Evolutionary conservation across 176 grass and related monocot genomes (phyloP).

Genomic region (Eremochloa ophiuroides): DNA sequence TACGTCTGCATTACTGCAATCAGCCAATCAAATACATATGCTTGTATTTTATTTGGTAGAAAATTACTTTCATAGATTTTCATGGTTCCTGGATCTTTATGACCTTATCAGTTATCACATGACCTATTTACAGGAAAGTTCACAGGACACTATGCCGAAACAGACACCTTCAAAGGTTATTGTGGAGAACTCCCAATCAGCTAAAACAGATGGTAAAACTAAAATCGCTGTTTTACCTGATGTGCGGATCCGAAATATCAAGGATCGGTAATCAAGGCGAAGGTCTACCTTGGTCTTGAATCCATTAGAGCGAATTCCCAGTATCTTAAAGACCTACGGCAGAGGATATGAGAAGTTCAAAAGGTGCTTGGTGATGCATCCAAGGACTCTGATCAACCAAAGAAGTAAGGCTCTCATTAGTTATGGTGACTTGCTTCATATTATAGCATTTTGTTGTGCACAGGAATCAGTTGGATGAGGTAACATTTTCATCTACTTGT

Average conservation of each 20-base stretch:
- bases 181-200: background rate
- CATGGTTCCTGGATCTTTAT: background rate
- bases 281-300: constrained; percentile 77
- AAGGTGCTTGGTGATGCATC: constrained; percentile 77
- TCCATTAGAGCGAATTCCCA: constrained; percentile 58
- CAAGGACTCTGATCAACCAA: constrained; percentile 78
- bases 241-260: constrained; percentile 63
- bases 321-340: constrained; percentile 65
- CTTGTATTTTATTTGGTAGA: background rate
- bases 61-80: background rate
- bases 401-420: constrained; percentile 43
- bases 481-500: constrained; percentile 36
- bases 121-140: constrained; percentile 32
- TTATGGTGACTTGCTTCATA: constrained; percentile 3
- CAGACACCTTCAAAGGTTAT: constrained; percentile 21
- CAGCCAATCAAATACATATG: background rate
- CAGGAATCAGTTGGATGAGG: background rate
- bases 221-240: constrained; percentile 23
- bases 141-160: constrained; percentile 10
- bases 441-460: background rate
- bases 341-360: constrained; percentile 74
- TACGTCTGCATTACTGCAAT: constrained; percentile 14
- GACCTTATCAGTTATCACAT: background rate
- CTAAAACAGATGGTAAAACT: constrained; percentile 12
- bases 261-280: constrained; percentile 89